These are phyloP conservation scores for Pelargonium nanum DNA, from an alignment of 345 rosid genomes.

Conservation along the genomic window DNA sequence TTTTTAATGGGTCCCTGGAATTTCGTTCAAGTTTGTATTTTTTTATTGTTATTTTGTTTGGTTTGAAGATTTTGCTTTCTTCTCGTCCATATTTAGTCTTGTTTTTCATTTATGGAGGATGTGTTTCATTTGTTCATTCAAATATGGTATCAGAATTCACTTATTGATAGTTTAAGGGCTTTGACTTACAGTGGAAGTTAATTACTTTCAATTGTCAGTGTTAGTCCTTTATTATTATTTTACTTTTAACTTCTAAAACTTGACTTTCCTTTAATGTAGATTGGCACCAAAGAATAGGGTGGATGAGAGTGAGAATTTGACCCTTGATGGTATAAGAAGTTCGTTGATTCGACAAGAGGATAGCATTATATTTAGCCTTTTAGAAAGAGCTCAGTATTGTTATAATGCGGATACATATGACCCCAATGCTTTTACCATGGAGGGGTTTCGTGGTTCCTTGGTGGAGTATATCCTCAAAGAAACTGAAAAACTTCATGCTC, in stretches of 20 bases:
- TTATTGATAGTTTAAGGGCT: background rate
- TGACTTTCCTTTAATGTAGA: slow-evolving; percentile 24
- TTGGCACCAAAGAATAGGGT: slow-evolving; percentile 37
- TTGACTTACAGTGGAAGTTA: background rate
- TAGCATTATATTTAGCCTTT: slow-evolving; percentile 69
- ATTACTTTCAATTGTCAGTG: background rate
- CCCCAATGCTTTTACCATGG: slow-evolving; percentile 56
- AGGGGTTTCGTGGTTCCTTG: slow-evolving; percentile 73
- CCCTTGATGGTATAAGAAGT: slow-evolving; percentile 59
- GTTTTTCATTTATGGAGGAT: background rate
- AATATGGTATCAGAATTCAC: background rate
- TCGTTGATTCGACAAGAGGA: slow-evolving; percentile 88
- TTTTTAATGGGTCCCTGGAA: slow-evolving; percentile 1
- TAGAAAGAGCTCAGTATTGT: slow-evolving; percentile 80
- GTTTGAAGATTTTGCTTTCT: background rate
- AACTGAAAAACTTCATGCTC: slow-evolving; percentile 80
- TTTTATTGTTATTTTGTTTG: too few species aligned
- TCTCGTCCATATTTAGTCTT: background rate
- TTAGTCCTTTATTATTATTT: too few species aligned
- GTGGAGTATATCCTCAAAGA: slow-evolving; percentile 73
- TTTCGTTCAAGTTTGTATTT: background rate
- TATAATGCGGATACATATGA: slow-evolving; percentile 81
- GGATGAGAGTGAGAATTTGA: slow-evolving; percentile 65
- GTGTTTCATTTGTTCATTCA: background rate
- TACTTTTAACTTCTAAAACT: background rate